Base-by-base conservation (phyloP, 805 yeast genomes). In the Torulaspora indica region DNA sequence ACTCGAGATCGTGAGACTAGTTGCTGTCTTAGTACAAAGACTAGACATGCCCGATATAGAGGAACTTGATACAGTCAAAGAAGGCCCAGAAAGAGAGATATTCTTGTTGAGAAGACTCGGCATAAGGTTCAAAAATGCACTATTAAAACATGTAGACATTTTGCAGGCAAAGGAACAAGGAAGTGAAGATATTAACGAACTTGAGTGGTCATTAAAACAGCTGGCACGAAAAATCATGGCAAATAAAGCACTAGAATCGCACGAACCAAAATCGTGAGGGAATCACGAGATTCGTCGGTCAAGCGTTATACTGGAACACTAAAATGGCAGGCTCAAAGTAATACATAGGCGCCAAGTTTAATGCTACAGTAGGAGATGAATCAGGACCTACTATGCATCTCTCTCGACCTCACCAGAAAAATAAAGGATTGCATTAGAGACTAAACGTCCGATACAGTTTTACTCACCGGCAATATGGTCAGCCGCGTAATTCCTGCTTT, bases 61-160 rank as follows among this genome's bases (percentile, higher is more conserved):
- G 7, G 23, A 33, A 7, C 24, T 38, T 9, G 47, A 49, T 8
- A 15, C 33, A 5, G 18, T 17, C 8, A 15, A 27, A 1, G 33
- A 36, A 13, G 46, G 45, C 18, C 22, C 41, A 12, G 50, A 51
- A 34, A 45, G 53, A 32, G 46, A 49, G 2, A 40, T 42, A 4
- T 61, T 62, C 41, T 40, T 52, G 25, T 44, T 48, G 18, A 49
- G 64, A 38, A 48, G 67, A 36, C 52, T 49, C 10, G 35, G 60
- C n/a, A 33, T 58, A 18, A 50, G 62, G 36, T 46, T 57, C 5
- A 62, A 57, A 34, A 46, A 40, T 12, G 48, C 42, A 18, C 14
- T 59, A 15, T 38, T 62, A 25, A 52, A 44, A 12, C 47, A 52
- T 18, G 38, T 60, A 8, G 40, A 39, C 2, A 27, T 43, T 17